Conservation (phyloP, 1,284 basidiomycete species). For the Dichomitus squalens region DNA sequence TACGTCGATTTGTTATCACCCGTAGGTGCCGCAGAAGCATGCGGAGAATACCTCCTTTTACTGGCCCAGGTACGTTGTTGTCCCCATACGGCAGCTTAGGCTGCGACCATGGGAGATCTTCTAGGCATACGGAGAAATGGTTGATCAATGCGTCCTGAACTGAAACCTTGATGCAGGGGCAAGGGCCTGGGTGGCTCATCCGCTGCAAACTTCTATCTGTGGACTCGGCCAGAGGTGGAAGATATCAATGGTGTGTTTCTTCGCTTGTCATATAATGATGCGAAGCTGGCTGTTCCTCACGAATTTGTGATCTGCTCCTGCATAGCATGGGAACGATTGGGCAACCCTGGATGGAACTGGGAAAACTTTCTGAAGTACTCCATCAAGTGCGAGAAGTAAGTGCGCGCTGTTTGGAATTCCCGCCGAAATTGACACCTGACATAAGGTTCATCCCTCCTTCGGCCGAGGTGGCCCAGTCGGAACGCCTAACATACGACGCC, state of each 20-base stretch:
- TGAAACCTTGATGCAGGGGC: slow-evolving; percentile 18
- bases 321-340: slow-evolving; percentile 34
- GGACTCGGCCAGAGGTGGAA: slow-evolving; percentile 29
- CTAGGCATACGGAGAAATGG: too few relatives aligned
- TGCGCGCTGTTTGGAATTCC: background rate
- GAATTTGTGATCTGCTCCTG: background rate
- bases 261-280: background rate
- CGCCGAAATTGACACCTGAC: slow-evolving; percentile 1
- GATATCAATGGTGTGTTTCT: slow-evolving; percentile 34
- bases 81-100: too few relatives aligned
- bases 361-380: slow-evolving; percentile 38
- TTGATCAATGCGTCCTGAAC: background rate
- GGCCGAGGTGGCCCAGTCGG: background rate
- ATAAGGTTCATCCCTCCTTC: slow-evolving; percentile 4
- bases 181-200: slow-evolving; percentile 29
- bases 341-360: slow-evolving; percentile 48
- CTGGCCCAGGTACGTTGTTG: slow-evolving; percentile 7
- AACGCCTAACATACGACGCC: slow-evolving; percentile 3
- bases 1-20: background rate
- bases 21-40: slow-evolving; percentile 9
- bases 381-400: slow-evolving; percentile 34
- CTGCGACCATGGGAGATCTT: background rate
- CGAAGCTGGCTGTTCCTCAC: background rate
- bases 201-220: slow-evolving; percentile 28
- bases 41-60: slow-evolving; percentile 7